These are phyloP conservation scores for Kalmanozyma brasiliensis DNA, from an alignment of 1,284 basidiomycete genomes.

Conservation along the genomic window DNA sequence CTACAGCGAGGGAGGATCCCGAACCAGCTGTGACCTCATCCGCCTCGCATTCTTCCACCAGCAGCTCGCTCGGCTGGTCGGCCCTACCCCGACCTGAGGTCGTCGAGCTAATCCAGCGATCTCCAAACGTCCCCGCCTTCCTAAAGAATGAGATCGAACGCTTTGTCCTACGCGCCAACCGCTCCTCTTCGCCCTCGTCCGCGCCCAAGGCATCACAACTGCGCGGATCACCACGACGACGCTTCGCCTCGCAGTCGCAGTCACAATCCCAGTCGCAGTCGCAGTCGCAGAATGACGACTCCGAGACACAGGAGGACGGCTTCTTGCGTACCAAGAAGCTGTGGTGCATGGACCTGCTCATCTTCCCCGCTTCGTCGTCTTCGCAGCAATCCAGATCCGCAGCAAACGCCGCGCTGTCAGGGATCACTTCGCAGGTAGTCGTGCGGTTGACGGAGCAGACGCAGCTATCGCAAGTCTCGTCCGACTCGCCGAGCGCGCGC, in stretches of 20 bases:
- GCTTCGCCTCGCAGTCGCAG: constrained; percentile 1
- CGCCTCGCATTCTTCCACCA: constrained; percentile 4
- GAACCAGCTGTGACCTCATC: constrained; percentile 1
- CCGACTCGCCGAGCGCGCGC: not conserved
- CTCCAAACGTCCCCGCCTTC: constrained; percentile 26
- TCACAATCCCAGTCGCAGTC: constrained; percentile 24
- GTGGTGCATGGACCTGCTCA: constrained; percentile 42
- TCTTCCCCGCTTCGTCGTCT: constrained; percentile 8
- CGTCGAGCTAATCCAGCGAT: constrained; percentile 28
- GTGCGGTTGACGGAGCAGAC: constrained; percentile 14
- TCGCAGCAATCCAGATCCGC: not conserved
- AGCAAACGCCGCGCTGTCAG: not conserved
- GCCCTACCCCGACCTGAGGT: constrained; percentile 27
- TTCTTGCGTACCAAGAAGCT: constrained; percentile 33
- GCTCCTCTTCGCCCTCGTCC: constrained; percentile 9
- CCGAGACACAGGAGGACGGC: constrained; percentile 45
- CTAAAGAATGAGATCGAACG: constrained; percentile 45
- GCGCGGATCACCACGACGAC: constrained; percentile 1
- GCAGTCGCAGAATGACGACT: constrained; percentile 31
- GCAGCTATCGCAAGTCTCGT: constrained; percentile 5
- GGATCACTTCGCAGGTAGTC: constrained; percentile 16
- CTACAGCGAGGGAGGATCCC: not conserved
- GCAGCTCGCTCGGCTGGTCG: constrained; percentile 25
- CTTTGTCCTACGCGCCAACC: constrained; percentile 22
- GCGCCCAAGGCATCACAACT: not conserved